Evolutionary conservation across 2,329 filamentous ascomycete species (phyloP).

Genomic region (Cercospora brassicicola): DNA sequence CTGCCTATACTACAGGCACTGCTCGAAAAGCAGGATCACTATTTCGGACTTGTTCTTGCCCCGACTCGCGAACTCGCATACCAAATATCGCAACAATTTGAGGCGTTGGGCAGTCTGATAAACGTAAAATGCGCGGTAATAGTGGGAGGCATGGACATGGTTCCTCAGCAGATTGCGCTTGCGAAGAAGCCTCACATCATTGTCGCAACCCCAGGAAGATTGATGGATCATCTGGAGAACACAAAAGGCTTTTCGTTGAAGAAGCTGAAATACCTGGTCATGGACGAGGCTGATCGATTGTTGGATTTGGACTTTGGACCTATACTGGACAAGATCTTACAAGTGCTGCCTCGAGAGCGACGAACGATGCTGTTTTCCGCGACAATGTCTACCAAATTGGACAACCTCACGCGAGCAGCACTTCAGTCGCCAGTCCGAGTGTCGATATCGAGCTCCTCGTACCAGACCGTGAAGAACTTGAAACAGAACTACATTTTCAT

Average conservation of each 20-base stretch:
- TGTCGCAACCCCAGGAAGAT: conserved; percentile 84
- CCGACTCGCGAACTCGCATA: conserved; percentile 91
- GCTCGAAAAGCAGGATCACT: conserved; percentile 79
- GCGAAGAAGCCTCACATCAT: conserved; percentile 95
- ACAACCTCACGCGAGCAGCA: conserved; percentile 85
- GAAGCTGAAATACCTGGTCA: conserved; percentile 80
- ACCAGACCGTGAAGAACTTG: conserved; percentile 87
- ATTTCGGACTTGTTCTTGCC: conserved; percentile 87
- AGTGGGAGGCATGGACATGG: conserved; percentile 94
- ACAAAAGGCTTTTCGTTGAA: conserved; percentile 92
- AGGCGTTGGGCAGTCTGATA: conserved; percentile 82
- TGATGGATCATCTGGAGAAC: conserved; percentile 91
- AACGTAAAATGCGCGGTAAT: conserved; percentile 77
- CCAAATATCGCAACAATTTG: conserved; percentile 85
- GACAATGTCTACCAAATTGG: conserved; percentile 91
- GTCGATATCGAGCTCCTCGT: conserved; percentile 76
- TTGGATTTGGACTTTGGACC: conserved; percentile 94
- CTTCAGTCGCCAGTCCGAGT: conserved; percentile 81
- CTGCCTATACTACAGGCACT: conserved; percentile 88
- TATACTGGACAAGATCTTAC: conserved; percentile 87
- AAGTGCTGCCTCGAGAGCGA: conserved; percentile 75
- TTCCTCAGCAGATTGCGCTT: conserved; percentile 82
- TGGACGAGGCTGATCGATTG: conserved; percentile 91
- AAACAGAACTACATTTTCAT: conserved; percentile 85
- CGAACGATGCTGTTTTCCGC: conserved; percentile 89